Conservation (phyloP, 2,329 filamentous ascomycete species). For the Sporothrix curviconia region DNA sequence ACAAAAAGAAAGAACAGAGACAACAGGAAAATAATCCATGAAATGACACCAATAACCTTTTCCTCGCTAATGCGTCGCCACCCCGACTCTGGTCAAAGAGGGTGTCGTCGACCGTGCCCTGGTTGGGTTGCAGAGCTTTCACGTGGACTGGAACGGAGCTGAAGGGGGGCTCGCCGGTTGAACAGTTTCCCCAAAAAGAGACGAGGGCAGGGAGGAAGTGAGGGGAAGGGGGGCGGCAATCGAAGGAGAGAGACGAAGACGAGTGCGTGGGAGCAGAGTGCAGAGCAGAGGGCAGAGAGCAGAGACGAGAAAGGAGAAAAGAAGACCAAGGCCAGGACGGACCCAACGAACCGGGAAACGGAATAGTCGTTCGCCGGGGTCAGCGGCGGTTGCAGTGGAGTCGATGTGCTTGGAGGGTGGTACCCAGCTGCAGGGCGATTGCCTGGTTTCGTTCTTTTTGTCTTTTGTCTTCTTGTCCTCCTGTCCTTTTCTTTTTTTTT, state of each 20-base stretch:
- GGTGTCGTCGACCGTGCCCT: constrained; percentile 2
- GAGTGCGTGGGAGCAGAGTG: too few species aligned
- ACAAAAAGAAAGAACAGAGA: not conserved
- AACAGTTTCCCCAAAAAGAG: too few species aligned
- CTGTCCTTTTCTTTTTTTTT: too few species aligned
- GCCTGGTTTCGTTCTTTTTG: too few species aligned
- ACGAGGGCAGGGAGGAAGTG: too few species aligned
- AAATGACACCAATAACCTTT: too few species aligned
- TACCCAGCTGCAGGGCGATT: too few species aligned
- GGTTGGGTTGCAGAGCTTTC: constrained; percentile 7
- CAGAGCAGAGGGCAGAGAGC: not conserved
- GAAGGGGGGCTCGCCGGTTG: too few species aligned
- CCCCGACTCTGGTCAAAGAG: not conserved
- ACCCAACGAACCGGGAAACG: not conserved
- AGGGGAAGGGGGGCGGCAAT: not conserved
- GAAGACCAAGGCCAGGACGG: not conserved
- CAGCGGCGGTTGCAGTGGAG: not conserved
- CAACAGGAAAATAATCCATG: not conserved
- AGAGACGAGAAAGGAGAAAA: not conserved
- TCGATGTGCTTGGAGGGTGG: too few species aligned
- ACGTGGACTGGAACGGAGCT: constrained; percentile 3
- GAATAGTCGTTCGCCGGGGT: not conserved
- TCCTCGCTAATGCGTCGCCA: too few species aligned
- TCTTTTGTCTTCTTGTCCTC: too few species aligned
- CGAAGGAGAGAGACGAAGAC: not conserved